phyloP scores from a whole-genome alignment of 2,329 filamentous ascomycete species.

The Rutstroemia sp. region DNA sequence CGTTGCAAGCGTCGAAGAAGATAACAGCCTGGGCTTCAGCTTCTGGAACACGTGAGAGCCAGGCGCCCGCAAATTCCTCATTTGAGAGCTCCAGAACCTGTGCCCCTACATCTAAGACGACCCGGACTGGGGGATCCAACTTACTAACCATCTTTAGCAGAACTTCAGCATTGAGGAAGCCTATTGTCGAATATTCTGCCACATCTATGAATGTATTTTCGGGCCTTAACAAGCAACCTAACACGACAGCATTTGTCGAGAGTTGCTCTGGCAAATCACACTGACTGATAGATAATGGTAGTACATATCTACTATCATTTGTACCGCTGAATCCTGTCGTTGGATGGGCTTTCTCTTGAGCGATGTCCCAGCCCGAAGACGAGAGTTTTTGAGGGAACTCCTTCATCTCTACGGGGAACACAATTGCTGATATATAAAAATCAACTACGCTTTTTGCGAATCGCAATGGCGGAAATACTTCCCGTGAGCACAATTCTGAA shows the following conservation, averaged over 20 bases:
- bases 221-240: slow-evolving; percentile 47
- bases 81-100: slow-evolving; percentile 59
- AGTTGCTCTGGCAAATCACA: slow-evolving; percentile 27
- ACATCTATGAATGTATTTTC: slow-evolving; percentile 38
- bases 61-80: slow-evolving; percentile 41
- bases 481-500: no score
- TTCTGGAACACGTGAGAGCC: slow-evolving; percentile 35
- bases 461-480: no score
- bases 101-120: slow-evolving; percentile 65
- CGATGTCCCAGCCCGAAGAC: no score
- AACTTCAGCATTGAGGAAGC: no score
- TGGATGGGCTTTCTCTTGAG: no score
- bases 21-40: slow-evolving; percentile 38
- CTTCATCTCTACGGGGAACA: no score
- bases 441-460: no score
- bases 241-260: slow-evolving; percentile 60
- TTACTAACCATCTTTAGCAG: slow-evolving; percentile 38
- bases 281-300: no score
- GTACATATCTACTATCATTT: no score
- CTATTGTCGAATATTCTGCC: slow-evolving; percentile 26
- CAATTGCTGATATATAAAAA: no score
- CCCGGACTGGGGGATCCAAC: slow-evolving; percentile 37
- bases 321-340: no score
- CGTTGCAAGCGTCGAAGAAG: slow-evolving; percentile 49
- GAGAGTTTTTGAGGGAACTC: no score